Evolutionary conservation across 163 green algal genomes (phyloP).

Genomic region (Scenedesmus sp.): DNA sequence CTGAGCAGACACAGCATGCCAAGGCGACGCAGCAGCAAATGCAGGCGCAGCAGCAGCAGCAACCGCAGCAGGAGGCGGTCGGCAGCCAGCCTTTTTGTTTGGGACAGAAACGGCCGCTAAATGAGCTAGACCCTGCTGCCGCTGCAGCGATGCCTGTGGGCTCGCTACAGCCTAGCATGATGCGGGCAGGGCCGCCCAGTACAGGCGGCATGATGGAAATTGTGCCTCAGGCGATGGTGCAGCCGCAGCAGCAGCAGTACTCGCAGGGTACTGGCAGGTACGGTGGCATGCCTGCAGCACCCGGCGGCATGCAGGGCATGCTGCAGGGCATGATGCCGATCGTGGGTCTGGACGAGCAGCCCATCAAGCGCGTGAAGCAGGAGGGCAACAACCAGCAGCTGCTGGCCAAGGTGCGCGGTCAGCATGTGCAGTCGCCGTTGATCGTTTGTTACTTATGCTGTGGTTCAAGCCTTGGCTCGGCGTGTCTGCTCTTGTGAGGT

Average conservation of each 20-base stretch:
- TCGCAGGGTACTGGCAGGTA: slow-evolving; percentile 29
- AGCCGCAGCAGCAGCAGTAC: slow-evolving; percentile 53
- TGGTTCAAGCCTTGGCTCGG: background rate
- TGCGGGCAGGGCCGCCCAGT: slow-evolving; percentile 23
- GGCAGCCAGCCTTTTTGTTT: slow-evolving; percentile 33
- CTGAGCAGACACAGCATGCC: slow-evolving; percentile 25
- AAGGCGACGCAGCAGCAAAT: slow-evolving; percentile 44
- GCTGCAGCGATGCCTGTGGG: slow-evolving; percentile 50
- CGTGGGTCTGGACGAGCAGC: slow-evolving; percentile 41
- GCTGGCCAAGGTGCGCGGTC: slow-evolving; percentile 48
- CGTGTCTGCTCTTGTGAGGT: no score
- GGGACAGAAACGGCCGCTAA: slow-evolving; percentile 63
- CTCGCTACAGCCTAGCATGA: slow-evolving; percentile 49
- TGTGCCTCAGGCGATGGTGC: slow-evolving; percentile 47
- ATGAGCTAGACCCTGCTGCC: slow-evolving; percentile 37
- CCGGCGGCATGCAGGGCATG: slow-evolving; percentile 47
- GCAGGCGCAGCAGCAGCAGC: slow-evolving; percentile 45
- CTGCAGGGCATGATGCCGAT: slow-evolving; percentile 38
- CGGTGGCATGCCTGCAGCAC: background rate
- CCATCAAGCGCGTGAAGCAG: slow-evolving; percentile 56
- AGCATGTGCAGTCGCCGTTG: no score
- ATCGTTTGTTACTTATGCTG: no score
- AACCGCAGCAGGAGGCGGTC: slow-evolving; percentile 41
- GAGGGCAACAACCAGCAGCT: slow-evolving; percentile 48
- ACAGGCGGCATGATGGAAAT: slow-evolving; percentile 32